Conservation (phyloP, 2,329 filamentous ascomycete species). For the Westerdykella sp. region DNA sequence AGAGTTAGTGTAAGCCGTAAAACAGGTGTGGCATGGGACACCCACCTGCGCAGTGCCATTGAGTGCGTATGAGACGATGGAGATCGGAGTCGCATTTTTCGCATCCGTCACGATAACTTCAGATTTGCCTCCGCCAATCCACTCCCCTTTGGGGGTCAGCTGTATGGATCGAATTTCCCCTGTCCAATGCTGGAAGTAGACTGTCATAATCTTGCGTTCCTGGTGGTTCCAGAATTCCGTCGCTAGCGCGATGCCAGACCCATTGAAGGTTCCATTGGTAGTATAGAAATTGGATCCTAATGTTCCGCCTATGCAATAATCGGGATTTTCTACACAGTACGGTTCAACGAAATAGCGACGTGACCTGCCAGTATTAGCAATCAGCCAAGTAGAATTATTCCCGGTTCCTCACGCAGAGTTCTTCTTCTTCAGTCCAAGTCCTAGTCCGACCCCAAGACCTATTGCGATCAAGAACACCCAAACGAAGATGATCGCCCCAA, state of each 20-base stretch:
- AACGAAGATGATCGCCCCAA: slow-evolving; percentile 19
- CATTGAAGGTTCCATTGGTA: slow-evolving; percentile 41
- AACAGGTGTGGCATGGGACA: not conserved
- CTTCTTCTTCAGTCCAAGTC: slow-evolving; percentile 20
- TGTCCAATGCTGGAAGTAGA: slow-evolving; percentile 43
- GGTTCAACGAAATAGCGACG: slow-evolving; percentile 8
- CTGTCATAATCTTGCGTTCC: slow-evolving; percentile 35
- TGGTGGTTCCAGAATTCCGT: slow-evolving; percentile 38
- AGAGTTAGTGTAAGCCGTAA: not conserved
- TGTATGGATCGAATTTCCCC: slow-evolving; percentile 40
- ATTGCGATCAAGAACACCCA: slow-evolving; percentile 30
- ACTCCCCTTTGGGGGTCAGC: slow-evolving; percentile 31
- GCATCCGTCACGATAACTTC: slow-evolving; percentile 39
- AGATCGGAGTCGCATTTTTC: slow-evolving; percentile 41
- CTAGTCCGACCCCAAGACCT: slow-evolving; percentile 35
- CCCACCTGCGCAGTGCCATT: slow-evolving; percentile 35
- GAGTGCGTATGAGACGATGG: slow-evolving; percentile 38
- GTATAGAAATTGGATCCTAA: slow-evolving; percentile 37
- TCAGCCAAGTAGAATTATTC: too few species aligned
- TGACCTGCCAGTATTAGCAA: too few species aligned
- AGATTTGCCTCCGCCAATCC: slow-evolving; percentile 36
- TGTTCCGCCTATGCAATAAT: slow-evolving; percentile 36
- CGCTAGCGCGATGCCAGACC: slow-evolving; percentile 43
- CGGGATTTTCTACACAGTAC: slow-evolving; percentile 21
- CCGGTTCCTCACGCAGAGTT: not conserved